Percentiles rank a stretch among this genome's conserved stretches.
Conservation (phyloP, 2,329 filamentous ascomycete genomes). For the Cadophora sp. region DNA sequence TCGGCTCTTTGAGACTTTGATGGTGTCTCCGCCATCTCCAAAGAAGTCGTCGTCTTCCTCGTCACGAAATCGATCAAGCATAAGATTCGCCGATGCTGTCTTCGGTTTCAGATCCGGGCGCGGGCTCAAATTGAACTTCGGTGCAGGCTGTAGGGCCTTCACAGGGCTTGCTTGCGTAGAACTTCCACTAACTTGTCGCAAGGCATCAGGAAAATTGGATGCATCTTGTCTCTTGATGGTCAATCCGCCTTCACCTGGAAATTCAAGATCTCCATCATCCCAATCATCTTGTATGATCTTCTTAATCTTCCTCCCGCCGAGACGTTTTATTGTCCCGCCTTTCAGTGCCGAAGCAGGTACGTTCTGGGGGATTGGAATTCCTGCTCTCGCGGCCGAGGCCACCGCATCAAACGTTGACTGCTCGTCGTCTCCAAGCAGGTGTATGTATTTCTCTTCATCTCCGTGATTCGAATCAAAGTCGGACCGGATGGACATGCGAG, state of each 20-base stretch:
- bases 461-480: slow-evolving; percentile 78
- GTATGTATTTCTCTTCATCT: slow-evolving; percentile 88
- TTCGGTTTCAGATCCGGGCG: slow-evolving; percentile 39
- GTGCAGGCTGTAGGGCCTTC: slow-evolving; percentile 49
- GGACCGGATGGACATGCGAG: slow-evolving; percentile 80
- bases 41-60: slow-evolving; percentile 68
- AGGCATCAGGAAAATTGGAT: slow-evolving; percentile 68
- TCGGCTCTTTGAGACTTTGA: slow-evolving; percentile 69
- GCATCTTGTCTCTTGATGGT: slow-evolving; percentile 70
- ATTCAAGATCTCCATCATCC: slow-evolving; percentile 77
- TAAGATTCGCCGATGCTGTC: slow-evolving; percentile 52
- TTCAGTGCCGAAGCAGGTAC: slow-evolving; percentile 88
- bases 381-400: slow-evolving; percentile 83
- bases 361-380: slow-evolving; percentile 88
- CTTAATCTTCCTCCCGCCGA: slow-evolving; percentile 77
- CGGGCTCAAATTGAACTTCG: slow-evolving; percentile 41
- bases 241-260: slow-evolving; percentile 66
- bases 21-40: slow-evolving; percentile 68
- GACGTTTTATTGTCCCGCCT: slow-evolving; percentile 90
- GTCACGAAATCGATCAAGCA: slow-evolving; percentile 70
- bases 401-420: slow-evolving; percentile 85
- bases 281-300: slow-evolving; percentile 81
- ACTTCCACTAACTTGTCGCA: slow-evolving; percentile 65
- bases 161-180: slow-evolving; percentile 61
- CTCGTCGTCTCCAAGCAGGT: slow-evolving; percentile 85